Evolutionary conservation across 352 stramenopile genomes (phyloP), one percentile per base, ranked within the genome.

Genomic region (Pythium dissimile): DNA sequence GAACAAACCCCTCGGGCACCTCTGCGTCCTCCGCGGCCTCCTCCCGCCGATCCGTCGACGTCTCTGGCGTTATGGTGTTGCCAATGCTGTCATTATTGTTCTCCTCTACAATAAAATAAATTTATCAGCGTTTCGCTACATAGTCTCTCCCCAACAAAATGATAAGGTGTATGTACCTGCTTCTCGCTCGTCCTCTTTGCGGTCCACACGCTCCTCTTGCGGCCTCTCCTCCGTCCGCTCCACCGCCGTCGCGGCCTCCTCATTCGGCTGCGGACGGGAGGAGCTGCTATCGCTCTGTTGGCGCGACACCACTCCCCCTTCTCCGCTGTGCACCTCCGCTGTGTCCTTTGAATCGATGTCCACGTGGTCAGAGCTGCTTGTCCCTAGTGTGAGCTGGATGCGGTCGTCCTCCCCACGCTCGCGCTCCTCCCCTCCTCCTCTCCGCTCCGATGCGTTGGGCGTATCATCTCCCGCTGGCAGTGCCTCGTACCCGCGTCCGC

Each of bases 401-500:
- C 66, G 42, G 26, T 71, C 59, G 30, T 60, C 44, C 12, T 54
- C 64, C 10, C 49, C 59, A n/a, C n/a, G n/a, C n/a, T n/a, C n/a
- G n/a, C n/a, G n/a, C 31, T 66, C 66, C 5, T 72, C 53, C 0
- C 51, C 61, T 16, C 67, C 46, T 8, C 6, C 41, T 69, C 62
- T 34, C 57, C 69, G 46, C 72, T 70, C 39, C 60, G 71, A 30
- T 48, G 53, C 67, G 77, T 74, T 39, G 7, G 59, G 53, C 16
- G 52, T 59, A 21, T 59, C 72, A 37, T 75, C 76, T 3, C 70
- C 64, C 0, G 65, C 69, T 2, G 76, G 74, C 21, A 91, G 51
- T 35, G 78, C 71, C 43, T 73, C 77, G 69, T 91, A 91, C 9
- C 75, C 67, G 20, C 77, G 81, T 24, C 64, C 60, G 30, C 75